These are phyloP conservation scores for Caulochytrium protostelioides DNA, from an alignment of 371 early-diverging fungal genomes.

Conservation along the genomic window DNA sequence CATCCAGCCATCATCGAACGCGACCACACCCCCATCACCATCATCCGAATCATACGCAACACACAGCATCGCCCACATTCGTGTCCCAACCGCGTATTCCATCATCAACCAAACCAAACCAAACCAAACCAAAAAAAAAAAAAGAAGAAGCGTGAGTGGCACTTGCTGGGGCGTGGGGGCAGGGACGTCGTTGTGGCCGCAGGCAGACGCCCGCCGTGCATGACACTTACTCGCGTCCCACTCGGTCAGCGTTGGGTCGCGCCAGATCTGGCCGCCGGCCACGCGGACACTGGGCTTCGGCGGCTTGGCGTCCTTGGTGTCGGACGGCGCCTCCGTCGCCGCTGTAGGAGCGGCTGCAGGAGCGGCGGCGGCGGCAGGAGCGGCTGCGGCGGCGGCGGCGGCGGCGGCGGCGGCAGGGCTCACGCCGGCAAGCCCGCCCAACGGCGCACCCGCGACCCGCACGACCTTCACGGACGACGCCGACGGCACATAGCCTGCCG, in stretches of 20 bases:
- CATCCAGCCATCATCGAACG: background rate
- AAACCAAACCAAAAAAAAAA: background rate
- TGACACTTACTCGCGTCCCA: conserved; percentile 64
- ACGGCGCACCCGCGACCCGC: conserved; percentile 1
- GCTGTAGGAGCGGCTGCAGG: conserved; percentile 1
- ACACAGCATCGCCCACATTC: background rate
- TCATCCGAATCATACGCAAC: no score
- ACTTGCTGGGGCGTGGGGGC: no score
- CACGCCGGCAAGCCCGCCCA: conserved; percentile 1
- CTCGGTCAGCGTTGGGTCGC: conserved; percentile 64
- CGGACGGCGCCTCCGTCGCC: no score
- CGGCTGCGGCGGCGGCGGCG: background rate
- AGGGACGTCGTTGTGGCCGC: no score
- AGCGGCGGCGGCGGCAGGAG: conserved; percentile 2
- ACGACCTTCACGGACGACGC: conserved; percentile 1
- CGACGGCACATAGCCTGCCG: conserved; percentile 13
- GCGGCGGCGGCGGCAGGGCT: conserved; percentile 1
- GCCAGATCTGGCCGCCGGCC: conserved; percentile 89
- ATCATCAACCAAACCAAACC: background rate
- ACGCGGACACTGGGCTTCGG: conserved; percentile 41
- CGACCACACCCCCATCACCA: background rate
- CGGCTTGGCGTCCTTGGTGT: conserved; percentile 14
- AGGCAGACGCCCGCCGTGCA: no score
- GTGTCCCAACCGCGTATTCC: background rate
- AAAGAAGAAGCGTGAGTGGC: no score